Base-by-base conservation (phyloP, 345 rosid species). In the Hevea brasiliensis region DNA sequence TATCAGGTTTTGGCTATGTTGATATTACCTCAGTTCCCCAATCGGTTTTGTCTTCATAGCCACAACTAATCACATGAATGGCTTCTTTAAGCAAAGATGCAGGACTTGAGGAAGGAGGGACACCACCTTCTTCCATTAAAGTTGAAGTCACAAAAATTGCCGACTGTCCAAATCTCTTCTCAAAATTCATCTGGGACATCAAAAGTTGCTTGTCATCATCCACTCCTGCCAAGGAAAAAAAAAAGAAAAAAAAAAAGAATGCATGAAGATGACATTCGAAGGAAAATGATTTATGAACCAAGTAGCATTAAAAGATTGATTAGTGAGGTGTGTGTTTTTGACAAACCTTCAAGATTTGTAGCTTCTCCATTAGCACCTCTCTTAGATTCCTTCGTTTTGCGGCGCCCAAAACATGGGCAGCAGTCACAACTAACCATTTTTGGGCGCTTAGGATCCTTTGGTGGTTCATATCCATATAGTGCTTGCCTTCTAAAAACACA, bases 21-120 rank as follows among this genome's bases (percentile, higher is more conserved):
- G 55, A 58, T 55, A 47, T 70, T 90, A 95, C 98, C 98, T 95
- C 99, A 53, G 72, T 72, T 71, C 99, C 99, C 98, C 99, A 95
- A 74, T 95, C 97, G n/a, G 92, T 95, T 80, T 92, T 92, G 88
- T 95, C 99, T 79, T 92, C 98, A 40, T 95, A 95, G 23, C 99
- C 98, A 68, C 98, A 95, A 64, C 98, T 92, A 66, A 95, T 92
- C 51, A 92, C 99, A 76, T 95, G 99, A 77, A 95, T 92, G 85
- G 98, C 98, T 85, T 95, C 98, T 84, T 95, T 95, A 58, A 95
- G 90, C 77, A 91, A 85, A 27, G 94, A 87, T 65, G 98, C 98
- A 60, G 99, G 97, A 76, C 99, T 91, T 17, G 98, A 91, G 65
- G 99, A 95, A 37, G 98, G 97, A 83, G 98, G 99, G 51, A 95